phyloP scores from a whole-genome alignment of 352 stramenopile genomes.

The Globisporangium megalacanthum region DNA sequence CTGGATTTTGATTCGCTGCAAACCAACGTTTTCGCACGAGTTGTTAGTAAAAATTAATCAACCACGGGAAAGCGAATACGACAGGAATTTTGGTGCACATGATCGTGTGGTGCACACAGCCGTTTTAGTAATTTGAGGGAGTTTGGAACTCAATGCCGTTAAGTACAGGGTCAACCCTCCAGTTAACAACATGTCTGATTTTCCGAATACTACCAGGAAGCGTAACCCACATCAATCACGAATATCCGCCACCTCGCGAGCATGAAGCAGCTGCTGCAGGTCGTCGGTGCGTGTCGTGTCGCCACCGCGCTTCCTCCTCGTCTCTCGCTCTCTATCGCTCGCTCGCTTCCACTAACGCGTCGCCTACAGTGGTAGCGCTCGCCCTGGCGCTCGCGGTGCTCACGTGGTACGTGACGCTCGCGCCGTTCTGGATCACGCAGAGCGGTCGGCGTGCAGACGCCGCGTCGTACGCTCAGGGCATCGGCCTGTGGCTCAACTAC shows the following conservation, averaged over 20 bases:
- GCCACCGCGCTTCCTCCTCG: not conserved
- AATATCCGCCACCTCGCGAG: not conserved
- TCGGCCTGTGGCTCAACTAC: conserved; percentile 81
- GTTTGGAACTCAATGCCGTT: too few relatives aligned
- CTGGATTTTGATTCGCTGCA: too few relatives aligned
- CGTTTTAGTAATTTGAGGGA: too few relatives aligned
- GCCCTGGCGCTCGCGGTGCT: conserved; percentile 35
- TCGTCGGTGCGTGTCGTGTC: conserved; percentile 23
- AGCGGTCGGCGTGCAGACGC: conserved; percentile 32
- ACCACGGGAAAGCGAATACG: too few relatives aligned
- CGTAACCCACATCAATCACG: not conserved
- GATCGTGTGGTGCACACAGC: too few relatives aligned
- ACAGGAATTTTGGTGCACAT: too few relatives aligned
- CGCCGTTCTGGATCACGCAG: conserved; percentile 65
- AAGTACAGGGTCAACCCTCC: not conserved
- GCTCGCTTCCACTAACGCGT: not conserved
- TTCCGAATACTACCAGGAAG: too few relatives aligned
- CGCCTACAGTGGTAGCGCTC: conserved; percentile 38
- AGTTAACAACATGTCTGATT: not conserved
- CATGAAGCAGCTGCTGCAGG: conserved; percentile 42
- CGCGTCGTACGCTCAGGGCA: conserved; percentile 71
- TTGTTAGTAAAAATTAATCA: too few relatives aligned
- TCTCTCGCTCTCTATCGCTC: not conserved
- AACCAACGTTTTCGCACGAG: too few relatives aligned
- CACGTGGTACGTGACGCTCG: conserved; percentile 69